Evolutionary conservation across 2,329 filamentous ascomycete genomes (phyloP).

Genomic region (Shiraia sp.): DNA sequence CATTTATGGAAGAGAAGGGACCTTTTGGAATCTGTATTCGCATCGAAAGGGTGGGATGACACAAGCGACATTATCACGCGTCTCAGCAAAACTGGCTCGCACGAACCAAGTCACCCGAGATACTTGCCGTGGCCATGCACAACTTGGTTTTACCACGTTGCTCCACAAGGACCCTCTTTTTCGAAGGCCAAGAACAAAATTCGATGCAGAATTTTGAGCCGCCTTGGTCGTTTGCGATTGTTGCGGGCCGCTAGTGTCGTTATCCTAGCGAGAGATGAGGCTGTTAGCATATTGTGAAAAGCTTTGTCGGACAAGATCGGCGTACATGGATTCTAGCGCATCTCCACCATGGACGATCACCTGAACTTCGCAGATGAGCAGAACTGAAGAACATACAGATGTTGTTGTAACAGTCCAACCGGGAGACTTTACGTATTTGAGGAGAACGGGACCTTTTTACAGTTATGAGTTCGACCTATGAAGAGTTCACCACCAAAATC

Average conservation of each 20-base stretch:
- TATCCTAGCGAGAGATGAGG: constrained; percentile 20
- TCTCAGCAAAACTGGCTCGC: not conserved
- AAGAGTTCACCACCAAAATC: too few species aligned
- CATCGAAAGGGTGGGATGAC: not conserved
- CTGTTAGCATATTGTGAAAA: constrained; percentile 9
- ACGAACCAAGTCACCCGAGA: not conserved
- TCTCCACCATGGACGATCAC: constrained; percentile 8
- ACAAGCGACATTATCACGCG: not conserved
- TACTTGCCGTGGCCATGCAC: not conserved
- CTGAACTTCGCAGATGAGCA: too few species aligned
- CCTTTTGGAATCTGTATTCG: too few species aligned
- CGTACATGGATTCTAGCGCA: too few species aligned
- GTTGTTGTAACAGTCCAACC: too few species aligned
- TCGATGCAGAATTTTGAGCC: constrained; percentile 13
- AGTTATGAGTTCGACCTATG: too few species aligned
- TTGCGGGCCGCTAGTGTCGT: constrained; percentile 24
- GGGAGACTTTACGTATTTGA: too few species aligned
- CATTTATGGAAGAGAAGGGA: too few species aligned
- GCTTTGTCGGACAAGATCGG: constrained; percentile 28
- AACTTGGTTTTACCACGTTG: not conserved
- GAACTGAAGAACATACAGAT: too few species aligned
- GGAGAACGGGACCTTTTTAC: too few species aligned
- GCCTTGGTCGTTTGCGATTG: constrained; percentile 7
- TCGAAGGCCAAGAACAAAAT: constrained; percentile 18
- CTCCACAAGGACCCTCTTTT: constrained; percentile 29